A percentile compares a stretch with the other conserved stretches of the same genome.
phyloP scores from a whole-genome alignment of 257 asterid species.

The Jacaranda mimosifolia region DNA sequence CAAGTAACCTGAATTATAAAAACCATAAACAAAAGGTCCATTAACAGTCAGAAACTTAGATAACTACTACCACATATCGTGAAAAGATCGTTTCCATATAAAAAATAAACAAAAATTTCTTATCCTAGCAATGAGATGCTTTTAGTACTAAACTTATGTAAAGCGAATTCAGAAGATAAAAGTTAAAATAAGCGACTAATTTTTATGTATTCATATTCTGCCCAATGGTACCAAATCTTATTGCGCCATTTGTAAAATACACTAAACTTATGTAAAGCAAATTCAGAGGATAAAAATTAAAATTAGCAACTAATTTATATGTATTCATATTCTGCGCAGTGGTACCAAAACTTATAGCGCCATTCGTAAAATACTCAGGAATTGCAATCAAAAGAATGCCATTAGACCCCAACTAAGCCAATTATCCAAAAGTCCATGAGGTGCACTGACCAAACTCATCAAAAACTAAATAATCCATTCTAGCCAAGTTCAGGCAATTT shows the following conservation, averaged over 20 bases:
- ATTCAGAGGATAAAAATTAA: background rate
- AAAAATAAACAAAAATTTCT: too few species aligned
- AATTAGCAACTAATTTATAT: background rate
- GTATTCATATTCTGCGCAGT: background rate
- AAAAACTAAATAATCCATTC: background rate
- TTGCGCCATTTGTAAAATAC: background rate
- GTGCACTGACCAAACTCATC: background rate
- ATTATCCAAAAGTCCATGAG: background rate
- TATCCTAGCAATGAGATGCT: background rate
- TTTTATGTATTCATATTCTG: background rate
- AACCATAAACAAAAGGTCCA: background rate
- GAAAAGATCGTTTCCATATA: background rate
- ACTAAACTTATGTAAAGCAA: background rate
- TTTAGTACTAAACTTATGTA: background rate
- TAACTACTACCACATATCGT: background rate
- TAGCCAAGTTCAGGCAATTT: background rate
- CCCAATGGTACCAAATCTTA: background rate
- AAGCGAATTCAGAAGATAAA: too few species aligned
- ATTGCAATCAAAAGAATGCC: background rate
- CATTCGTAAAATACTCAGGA: background rate
- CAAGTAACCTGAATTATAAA: background rate
- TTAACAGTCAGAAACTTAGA: background rate
- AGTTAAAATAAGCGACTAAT: background rate
- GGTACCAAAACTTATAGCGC: background rate
- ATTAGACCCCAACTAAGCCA: constrained; percentile 13